A percentile compares a stretch with the other conserved stretches of the same genome.
These are phyloP conservation scores for Epithele typhae DNA, from an alignment of 768 basidiomycete species.

Conservation along the genomic window DNA sequence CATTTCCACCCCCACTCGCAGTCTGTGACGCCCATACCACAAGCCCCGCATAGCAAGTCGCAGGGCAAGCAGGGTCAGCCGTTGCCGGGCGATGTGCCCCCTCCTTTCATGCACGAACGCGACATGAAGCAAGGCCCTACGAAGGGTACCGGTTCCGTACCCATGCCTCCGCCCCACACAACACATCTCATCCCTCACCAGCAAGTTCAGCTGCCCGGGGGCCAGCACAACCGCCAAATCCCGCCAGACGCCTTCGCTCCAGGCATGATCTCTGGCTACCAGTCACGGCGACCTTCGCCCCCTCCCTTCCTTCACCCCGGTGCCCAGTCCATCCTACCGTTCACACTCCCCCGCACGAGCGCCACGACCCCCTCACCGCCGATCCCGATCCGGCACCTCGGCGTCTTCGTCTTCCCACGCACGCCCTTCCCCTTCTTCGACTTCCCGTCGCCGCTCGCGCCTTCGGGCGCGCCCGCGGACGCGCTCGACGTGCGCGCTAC, in stretches of 20 bases:
- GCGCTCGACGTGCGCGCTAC: constrained; percentile 34
- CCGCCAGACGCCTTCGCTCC: constrained; percentile 7
- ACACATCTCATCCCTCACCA: constrained; percentile 4
- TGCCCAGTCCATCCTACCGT: constrained; percentile 4
- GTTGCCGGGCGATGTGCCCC: constrained; percentile 5
- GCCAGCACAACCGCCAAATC: constrained; percentile 9
- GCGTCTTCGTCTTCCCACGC: constrained; percentile 54
- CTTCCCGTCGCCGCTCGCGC: constrained; percentile 17
- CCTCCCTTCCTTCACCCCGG: constrained; percentile 9
- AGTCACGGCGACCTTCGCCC: constrained; percentile 9
- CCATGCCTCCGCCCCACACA: constrained; percentile 17
- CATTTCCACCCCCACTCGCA: too few relatives aligned
- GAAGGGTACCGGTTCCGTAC: constrained; percentile 9
- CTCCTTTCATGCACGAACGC: constrained; percentile 11
- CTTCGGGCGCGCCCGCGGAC: constrained; percentile 7
- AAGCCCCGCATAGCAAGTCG: background rate
- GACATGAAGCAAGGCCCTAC: constrained; percentile 15
- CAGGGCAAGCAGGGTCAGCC: constrained; percentile 8
- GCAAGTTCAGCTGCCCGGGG: constrained; percentile 19
- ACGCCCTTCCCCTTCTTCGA: constrained; percentile 51
- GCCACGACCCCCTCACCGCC: constrained; percentile 14
- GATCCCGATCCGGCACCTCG: constrained; percentile 34
- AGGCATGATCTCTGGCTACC: constrained; percentile 5
- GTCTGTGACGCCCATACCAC: too few relatives aligned
- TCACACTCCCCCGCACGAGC: constrained; percentile 11